Percentiles rank a stretch among this genome's conserved stretches.
Evolutionary conservation across 805 yeast genomes (phyloP).

Genomic region (Isabelozyma heimii): DNA sequence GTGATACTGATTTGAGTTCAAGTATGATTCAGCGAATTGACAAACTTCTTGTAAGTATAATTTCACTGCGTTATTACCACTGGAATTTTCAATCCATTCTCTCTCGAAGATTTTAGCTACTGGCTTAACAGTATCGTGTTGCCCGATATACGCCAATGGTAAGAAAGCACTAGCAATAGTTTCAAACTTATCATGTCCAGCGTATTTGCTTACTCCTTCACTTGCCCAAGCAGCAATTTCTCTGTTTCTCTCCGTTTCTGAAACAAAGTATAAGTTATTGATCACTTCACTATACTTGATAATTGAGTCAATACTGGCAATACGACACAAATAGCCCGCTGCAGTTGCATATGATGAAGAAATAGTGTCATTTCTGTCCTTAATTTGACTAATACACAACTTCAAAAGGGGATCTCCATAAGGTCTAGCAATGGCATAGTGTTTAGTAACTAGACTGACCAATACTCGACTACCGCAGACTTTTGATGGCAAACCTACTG

Average conservation of each 20-base stretch:
- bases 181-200: conserved; percentile 68
- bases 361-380: conserved; percentile 71
- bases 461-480: conserved; percentile 78
- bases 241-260: conserved; percentile 46
- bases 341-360: conserved; percentile 75
- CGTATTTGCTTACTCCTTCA: conserved; percentile 64
- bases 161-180: conserved; percentile 60
- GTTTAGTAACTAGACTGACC: conserved; percentile 60
- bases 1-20: conserved; percentile 57
- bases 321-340: conserved; percentile 72
- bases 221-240: conserved; percentile 58
- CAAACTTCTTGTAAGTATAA: conserved; percentile 71
- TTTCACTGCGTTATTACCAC: conserved; percentile 69
- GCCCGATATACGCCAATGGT: conserved; percentile 79
- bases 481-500: conserved; percentile 90
- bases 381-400: conserved; percentile 55
- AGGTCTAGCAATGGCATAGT: conserved; percentile 41
- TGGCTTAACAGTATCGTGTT: conserved; percentile 54
- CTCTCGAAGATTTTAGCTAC: conserved; percentile 51
- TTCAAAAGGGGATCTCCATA: conserved; percentile 64
- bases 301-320: conserved; percentile 52
- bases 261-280: conserved; percentile 56
- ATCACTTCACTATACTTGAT: conserved; percentile 53
- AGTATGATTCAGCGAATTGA: conserved; percentile 44
- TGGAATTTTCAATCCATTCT: conserved; percentile 76